phyloP scores from a whole-genome alignment of 2,329 filamentous ascomycete genomes.

The Alternaria angustiovoidea region DNA sequence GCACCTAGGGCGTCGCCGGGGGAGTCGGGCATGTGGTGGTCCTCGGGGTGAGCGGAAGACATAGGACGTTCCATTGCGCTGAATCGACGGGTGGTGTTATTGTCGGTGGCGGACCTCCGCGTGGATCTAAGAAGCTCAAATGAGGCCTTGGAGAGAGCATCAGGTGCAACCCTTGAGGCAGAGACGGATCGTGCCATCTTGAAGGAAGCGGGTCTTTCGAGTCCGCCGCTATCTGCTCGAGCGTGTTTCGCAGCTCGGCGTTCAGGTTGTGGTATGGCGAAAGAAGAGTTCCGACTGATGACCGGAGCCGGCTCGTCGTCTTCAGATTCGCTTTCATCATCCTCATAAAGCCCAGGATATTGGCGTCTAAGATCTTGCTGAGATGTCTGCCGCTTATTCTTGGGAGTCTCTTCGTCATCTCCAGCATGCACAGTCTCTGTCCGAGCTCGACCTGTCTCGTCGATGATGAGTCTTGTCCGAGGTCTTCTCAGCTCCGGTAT shows the following conservation, averaged over 20 bases:
- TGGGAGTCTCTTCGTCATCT: conserved; percentile 45
- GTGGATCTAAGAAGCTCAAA: conserved; percentile 41
- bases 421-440: conserved; percentile 54
- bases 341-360: conserved; percentile 57
- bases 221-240: conserved; percentile 39
- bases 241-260: conserved; percentile 49
- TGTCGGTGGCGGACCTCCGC: conserved; percentile 23
- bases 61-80: conserved; percentile 46
- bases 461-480: conserved; percentile 57
- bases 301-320: conserved; percentile 42
- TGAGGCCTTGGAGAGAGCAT: conserved; percentile 43
- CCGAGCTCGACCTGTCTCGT: conserved; percentile 57
- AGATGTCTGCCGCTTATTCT: conserved; percentile 29
- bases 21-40: conserved; percentile 42
- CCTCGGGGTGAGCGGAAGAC: conserved; percentile 22
- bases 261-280: conserved; percentile 42
- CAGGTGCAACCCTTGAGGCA: conserved; percentile 35
- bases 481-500: conserved; percentile 57
- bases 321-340: conserved; percentile 51
- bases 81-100: conserved; percentile 36
- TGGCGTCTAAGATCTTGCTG: conserved; percentile 44
- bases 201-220: conserved; percentile 41
- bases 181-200: conserved; percentile 46
- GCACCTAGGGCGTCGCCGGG: conserved; percentile 52
- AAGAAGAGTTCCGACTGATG: conserved; percentile 48